Evolutionary conservation across 1,284 basidiomycete genomes (phyloP), one percentile per base, ranked within the genome.

Genomic region (Pascua guehoae): DNA sequence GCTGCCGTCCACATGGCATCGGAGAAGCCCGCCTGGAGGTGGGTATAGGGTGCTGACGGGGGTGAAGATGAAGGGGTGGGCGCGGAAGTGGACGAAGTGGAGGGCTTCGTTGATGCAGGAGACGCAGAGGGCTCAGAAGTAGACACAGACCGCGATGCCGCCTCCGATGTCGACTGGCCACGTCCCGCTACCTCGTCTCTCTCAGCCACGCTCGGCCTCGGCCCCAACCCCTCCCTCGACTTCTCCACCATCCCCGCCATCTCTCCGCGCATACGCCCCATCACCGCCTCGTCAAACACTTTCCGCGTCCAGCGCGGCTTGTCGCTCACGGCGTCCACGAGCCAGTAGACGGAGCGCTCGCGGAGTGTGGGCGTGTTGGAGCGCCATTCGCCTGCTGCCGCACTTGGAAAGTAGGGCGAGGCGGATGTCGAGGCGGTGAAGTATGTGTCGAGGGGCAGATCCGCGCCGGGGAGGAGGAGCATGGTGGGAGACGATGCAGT

Each of bases 251-350:
- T 4, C 15, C 43, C 43, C 8, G 24, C 32, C 0, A 51, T 15
- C 44, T 60, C 58, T 17, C 49, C 40, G 32, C 32, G 43, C 58
- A 54, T 56, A 47, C 53, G 56, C 36, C 42, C 51, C 15, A 53
- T 44, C 41, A 60, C 56, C n/a, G 39, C 17, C 17, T 56, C 46
- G 51, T 60, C 48, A 17, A 12, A 8, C 17, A 56, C 51, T 38
- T 60, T 60, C 43, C 11, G 7, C 18, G 41, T 18, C 58, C 58
- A 60, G 7, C 38, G 47, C 0, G 54, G 51, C 51, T 60, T 60
- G 40, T 60, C 58, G 15, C 54, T 56, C 40, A 60, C 37, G 12
- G 15, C 10, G 58, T 56, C 45, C 32, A 60, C 47, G 48, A 60
- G 38, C 42, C 39, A 38, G 15, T 56, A 41, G 54, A 60, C 50